Conservation (phyloP, 2,329 filamentous ascomycete species). For the Phaeosphaeriaceae sp. region DNA sequence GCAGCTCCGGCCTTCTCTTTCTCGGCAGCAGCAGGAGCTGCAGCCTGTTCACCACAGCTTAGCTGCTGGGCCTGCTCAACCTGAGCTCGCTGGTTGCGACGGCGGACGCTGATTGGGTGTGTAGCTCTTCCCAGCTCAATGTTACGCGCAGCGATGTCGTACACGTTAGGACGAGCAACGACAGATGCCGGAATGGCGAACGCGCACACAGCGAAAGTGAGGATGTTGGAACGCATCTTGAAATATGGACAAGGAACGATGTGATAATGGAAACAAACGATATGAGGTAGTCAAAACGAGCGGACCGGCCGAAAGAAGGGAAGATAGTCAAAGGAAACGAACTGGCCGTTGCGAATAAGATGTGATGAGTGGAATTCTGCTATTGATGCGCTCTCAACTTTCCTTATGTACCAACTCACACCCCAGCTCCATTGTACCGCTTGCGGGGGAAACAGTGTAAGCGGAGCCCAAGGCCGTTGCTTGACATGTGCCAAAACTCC, state of each 20-base stretch:
- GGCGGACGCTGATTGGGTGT: constrained; percentile 2
- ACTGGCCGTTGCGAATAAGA: neutral
- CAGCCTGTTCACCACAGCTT: neutral
- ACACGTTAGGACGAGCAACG: constrained; percentile 4
- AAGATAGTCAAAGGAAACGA: constrained; percentile 2
- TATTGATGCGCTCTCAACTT: neutral
- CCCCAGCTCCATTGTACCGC: neutral
- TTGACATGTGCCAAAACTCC: constrained; percentile 8
- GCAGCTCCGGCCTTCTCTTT: constrained; percentile 5
- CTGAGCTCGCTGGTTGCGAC: constrained; percentile 1
- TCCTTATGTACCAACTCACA: neutral
- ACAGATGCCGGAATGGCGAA: constrained; percentile 2
- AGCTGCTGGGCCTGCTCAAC: neutral
- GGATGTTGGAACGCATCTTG: constrained; percentile 14
- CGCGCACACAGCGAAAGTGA: constrained; percentile 12
- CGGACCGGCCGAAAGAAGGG: constrained; percentile 18
- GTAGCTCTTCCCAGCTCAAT: neutral
- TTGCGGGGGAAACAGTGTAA: neutral
- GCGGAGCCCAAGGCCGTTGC: constrained; percentile 4
- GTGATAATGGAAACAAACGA: neutral
- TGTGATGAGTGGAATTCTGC: neutral
- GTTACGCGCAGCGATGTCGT: neutral
- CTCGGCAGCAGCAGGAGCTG: neutral
- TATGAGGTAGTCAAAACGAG: constrained; percentile 4
- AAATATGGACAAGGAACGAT: neutral